Evolutionary conservation across 805 yeast genomes (phyloP).

Genomic region (Saturnispora dispora): DNA sequence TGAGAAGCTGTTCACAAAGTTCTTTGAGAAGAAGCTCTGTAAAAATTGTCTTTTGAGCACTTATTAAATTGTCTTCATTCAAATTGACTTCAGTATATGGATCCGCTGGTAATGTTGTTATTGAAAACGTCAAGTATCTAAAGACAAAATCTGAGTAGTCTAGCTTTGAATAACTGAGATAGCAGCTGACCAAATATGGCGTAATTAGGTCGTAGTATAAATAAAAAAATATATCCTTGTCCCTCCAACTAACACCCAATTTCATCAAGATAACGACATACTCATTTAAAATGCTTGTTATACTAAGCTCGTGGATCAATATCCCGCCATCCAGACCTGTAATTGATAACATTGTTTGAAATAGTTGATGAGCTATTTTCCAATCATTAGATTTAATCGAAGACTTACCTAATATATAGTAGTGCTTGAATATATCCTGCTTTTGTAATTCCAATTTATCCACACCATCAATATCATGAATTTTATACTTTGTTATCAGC

Average conservation of each 20-base stretch:
- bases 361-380: slow-evolving; percentile 15
- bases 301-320: neutral
- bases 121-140: neutral
- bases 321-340: slow-evolving; percentile 3
- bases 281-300: slow-evolving; percentile 11
- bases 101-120: neutral
- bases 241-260: neutral
- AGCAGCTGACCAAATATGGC: neutral
- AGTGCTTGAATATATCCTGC: slow-evolving; percentile 13
- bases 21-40: neutral
- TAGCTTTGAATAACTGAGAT: neutral
- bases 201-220: neutral
- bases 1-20: slow-evolving; percentile 1
- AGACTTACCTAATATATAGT: slow-evolving; percentile 14
- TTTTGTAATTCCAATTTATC: slow-evolving; percentile 11
- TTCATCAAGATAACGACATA: slow-evolving; percentile 14
- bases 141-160: neutral
- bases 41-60: neutral
- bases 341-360: slow-evolving; percentile 16
- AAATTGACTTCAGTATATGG: neutral
- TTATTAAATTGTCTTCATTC: neutral
- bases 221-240: slow-evolving; percentile 3
- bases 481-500: neutral
- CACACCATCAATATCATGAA: slow-evolving; percentile 9
- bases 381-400: slow-evolving; percentile 14